Conservation (phyloP, 306 rosid genomes). For the Mucuna pruriens region DNA sequence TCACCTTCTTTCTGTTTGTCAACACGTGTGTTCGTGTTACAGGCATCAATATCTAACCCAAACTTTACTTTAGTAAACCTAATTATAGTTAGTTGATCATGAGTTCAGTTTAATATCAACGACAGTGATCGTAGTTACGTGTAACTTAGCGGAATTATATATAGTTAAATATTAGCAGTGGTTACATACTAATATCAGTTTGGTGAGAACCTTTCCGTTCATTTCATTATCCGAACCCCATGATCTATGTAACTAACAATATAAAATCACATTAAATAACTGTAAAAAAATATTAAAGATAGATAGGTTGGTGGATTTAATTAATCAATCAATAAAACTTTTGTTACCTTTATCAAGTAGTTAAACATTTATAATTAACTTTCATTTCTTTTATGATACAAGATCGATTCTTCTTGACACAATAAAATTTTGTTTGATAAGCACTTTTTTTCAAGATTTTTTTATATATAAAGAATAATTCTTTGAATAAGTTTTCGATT, state of each 20-base stretch:
- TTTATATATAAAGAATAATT: too few relatives aligned
- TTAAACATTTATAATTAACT: too few relatives aligned
- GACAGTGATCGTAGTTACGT: background rate
- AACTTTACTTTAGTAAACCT: conserved; percentile 24
- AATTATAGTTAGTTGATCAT: background rate
- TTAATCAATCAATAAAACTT: background rate
- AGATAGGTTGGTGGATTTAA: conserved; percentile 42
- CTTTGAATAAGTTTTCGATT: too few relatives aligned
- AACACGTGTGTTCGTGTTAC: conserved; percentile 42
- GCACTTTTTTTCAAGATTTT: too few relatives aligned
- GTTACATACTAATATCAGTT: conserved; percentile 2
- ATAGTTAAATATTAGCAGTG: background rate
- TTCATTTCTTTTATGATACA: too few relatives aligned
- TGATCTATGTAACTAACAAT: conserved; percentile 34
- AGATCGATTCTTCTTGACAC: too few relatives aligned
- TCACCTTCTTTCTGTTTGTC: conserved; percentile 32
- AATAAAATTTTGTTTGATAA: too few relatives aligned
- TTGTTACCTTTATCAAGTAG: background rate
- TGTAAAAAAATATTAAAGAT: background rate
- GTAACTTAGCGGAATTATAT: background rate
- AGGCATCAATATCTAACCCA: conserved; percentile 30
- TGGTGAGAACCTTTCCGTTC: conserved; percentile 31
- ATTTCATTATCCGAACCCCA: conserved; percentile 37
- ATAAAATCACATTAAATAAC: conserved; percentile 14
- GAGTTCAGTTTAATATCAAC: background rate